Conservation (phyloP, 75 land plant genomes). For the Gnetum montanum region DNA sequence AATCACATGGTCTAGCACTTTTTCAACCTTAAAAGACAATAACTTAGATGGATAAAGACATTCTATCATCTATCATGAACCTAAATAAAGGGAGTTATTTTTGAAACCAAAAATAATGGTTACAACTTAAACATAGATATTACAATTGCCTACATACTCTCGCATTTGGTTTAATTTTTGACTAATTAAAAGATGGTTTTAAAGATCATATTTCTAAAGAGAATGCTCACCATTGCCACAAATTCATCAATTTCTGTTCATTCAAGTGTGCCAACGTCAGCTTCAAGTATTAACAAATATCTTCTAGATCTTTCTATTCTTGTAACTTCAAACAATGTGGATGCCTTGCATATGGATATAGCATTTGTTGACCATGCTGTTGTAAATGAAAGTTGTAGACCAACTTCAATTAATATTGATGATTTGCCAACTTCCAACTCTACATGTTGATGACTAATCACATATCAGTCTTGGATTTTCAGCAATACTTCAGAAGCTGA, state of each 20-base stretch:
- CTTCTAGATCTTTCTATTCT: slow-evolving; percentile 85
- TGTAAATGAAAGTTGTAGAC: slow-evolving; percentile 88
- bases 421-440: too few relatives aligned
- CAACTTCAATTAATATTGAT: slow-evolving; percentile 66
- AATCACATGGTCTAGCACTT: slow-evolving; percentile 59
- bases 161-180: neutral
- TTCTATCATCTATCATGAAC: slow-evolving; percentile 96
- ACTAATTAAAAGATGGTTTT: too few relatives aligned
- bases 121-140: neutral
- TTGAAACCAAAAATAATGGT: neutral
- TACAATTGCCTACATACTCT: too few relatives aligned
- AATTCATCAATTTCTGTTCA: slow-evolving; percentile 54
- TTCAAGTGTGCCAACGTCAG: slow-evolving; percentile 27
- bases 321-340: slow-evolving; percentile 64
- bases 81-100: slow-evolving; percentile 7
- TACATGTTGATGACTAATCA: too few relatives aligned
- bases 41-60: slow-evolving; percentile 60
- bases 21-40: slow-evolving; percentile 55
- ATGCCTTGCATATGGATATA: slow-evolving; percentile 81
- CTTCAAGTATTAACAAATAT: slow-evolving; percentile 52
- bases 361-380: slow-evolving; percentile 99
- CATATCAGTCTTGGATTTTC: too few relatives aligned
- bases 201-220: neutral
- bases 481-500: too few relatives aligned
- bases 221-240: slow-evolving; percentile 43